Conservation (phyloP, 2,329 filamentous ascomycete species). For the Lachnellula occidentalis region DNA sequence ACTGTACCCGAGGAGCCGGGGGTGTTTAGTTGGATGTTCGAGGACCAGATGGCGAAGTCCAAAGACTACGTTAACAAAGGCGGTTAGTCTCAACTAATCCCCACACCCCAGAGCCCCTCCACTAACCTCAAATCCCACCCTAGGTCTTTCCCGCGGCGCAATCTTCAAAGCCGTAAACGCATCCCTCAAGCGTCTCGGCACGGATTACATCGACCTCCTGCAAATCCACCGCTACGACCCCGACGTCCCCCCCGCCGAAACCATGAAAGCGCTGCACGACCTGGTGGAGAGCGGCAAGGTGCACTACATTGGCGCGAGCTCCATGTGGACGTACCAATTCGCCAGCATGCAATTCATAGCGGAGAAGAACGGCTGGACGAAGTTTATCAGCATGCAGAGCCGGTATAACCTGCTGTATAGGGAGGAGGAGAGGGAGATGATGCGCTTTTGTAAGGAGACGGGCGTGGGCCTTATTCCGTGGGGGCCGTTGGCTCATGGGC, state of each 20-base stretch:
- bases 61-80: constrained; percentile 44
- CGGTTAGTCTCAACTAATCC: constrained; percentile 12
- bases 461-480: constrained; percentile 36
- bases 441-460: constrained; percentile 36
- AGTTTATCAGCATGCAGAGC: constrained; percentile 53
- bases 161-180: constrained; percentile 63
- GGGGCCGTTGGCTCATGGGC: constrained; percentile 1
- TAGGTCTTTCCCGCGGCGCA: constrained; percentile 54
- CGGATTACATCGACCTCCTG: constrained; percentile 52
- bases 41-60: constrained; percentile 35
- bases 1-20: constrained; percentile 40
- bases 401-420: constrained; percentile 48
- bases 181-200: constrained; percentile 48
- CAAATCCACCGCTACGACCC: constrained; percentile 54
- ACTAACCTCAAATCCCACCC: not conserved
- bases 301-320: constrained; percentile 44
- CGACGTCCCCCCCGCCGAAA: constrained; percentile 46
- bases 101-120: constrained; percentile 2
- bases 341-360: constrained; percentile 43
- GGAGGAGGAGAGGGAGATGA: constrained; percentile 47
- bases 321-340: constrained; percentile 43
- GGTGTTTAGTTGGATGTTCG: constrained; percentile 23
- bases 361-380: constrained; percentile 47
- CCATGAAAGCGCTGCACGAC: constrained; percentile 55
- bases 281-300: constrained; percentile 52